Percentiles rank a stretch among this genome's conserved stretches.
These are phyloP conservation scores for Mucor lusitanicus DNA, from an alignment of 371 early-diverging fungal genomes.

Conservation along the genomic window DNA sequence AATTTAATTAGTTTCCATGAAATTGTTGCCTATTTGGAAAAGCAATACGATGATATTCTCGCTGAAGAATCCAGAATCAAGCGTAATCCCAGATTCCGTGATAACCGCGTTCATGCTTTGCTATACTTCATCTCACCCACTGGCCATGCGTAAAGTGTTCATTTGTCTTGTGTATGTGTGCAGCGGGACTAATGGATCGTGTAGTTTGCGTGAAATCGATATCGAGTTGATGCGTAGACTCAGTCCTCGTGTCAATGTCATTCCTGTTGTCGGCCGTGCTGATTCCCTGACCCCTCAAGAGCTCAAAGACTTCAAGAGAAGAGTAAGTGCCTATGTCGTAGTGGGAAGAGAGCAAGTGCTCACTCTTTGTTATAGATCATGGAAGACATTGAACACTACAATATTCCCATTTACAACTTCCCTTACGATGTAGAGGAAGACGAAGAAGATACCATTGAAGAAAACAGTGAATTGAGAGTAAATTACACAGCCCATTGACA, in stretches of 20 bases:
- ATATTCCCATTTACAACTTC: constrained; percentile 89
- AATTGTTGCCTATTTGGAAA: constrained; percentile 92
- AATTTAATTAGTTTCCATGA: constrained; percentile 61
- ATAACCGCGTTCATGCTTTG: constrained; percentile 96
- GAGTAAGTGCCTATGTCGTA: constrained; percentile 41
- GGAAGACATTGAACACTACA: constrained; percentile 91
- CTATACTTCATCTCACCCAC: constrained; percentile 98
- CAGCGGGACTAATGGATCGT: neutral
- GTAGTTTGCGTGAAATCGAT: constrained; percentile 92
- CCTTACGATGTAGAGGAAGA: constrained; percentile 79
- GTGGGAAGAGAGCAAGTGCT: neutral
- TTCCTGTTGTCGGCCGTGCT: constrained; percentile 87
- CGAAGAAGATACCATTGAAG: constrained; percentile 93
- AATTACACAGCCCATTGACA: neutral
- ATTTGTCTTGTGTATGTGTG: neutral
- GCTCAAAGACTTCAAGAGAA: constrained; percentile 78
- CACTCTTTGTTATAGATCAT: constrained; percentile 59
- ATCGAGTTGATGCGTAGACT: constrained; percentile 96
- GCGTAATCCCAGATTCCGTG: constrained; percentile 96
- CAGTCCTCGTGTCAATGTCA: constrained; percentile 92
- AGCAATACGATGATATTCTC: constrained; percentile 94
- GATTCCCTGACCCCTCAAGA: constrained; percentile 79
- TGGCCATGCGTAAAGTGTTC: constrained; percentile 78
- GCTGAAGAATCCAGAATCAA: constrained; percentile 94
- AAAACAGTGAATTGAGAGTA: constrained; percentile 88